phyloP scores from a whole-genome alignment of 805 yeast species.

The Metschnikowia borealis region DNA sequence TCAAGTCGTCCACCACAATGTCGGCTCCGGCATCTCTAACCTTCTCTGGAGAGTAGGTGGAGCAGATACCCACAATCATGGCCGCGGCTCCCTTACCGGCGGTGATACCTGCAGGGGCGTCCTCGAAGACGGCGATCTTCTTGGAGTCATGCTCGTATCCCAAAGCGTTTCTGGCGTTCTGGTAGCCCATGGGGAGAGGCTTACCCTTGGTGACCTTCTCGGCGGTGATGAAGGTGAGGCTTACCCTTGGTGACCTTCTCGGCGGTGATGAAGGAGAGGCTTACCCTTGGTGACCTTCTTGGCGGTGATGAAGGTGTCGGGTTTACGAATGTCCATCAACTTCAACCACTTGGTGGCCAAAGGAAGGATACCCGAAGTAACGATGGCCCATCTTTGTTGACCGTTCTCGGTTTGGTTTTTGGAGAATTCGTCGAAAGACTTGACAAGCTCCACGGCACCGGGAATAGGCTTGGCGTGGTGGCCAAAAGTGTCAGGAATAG shows the following conservation, averaged over 20 bases:
- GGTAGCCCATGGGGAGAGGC: slow-evolving; percentile 84
- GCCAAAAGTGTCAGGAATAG: slow-evolving; percentile 69
- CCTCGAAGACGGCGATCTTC: slow-evolving; percentile 71
- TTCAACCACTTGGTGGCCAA: slow-evolving; percentile 79
- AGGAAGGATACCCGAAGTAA: slow-evolving; percentile 75
- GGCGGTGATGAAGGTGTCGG: too few species aligned
- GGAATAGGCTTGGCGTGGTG: slow-evolving; percentile 70
- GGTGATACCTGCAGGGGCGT: slow-evolving; percentile 82
- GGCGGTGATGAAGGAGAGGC: too few species aligned
- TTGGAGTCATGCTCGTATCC: slow-evolving; percentile 34
- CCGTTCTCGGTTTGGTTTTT: slow-evolving; percentile 38
- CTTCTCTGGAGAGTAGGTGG: slow-evolving; percentile 67
- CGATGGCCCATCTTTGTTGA: slow-evolving; percentile 74
- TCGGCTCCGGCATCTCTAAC: slow-evolving; percentile 77
- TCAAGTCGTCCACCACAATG: slow-evolving; percentile 72
- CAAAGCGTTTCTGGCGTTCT: slow-evolving; percentile 49
- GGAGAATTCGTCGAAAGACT: slow-evolving; percentile 48
- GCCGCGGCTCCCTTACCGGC: slow-evolving; percentile 87
- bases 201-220: slow-evolving; percentile 76
- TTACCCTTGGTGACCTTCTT: too few species aligned
- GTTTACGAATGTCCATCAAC: slow-evolving; percentile 55
- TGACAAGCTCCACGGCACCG: slow-evolving; percentile 66
- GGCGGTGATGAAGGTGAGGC: slow-evolving; percentile 85
- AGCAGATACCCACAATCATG: slow-evolving; percentile 76
- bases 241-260: too few species aligned